These are phyloP conservation scores for Termitomyces sp. DNA, from an alignment of 768 basidiomycete species.

Conservation along the genomic window DNA sequence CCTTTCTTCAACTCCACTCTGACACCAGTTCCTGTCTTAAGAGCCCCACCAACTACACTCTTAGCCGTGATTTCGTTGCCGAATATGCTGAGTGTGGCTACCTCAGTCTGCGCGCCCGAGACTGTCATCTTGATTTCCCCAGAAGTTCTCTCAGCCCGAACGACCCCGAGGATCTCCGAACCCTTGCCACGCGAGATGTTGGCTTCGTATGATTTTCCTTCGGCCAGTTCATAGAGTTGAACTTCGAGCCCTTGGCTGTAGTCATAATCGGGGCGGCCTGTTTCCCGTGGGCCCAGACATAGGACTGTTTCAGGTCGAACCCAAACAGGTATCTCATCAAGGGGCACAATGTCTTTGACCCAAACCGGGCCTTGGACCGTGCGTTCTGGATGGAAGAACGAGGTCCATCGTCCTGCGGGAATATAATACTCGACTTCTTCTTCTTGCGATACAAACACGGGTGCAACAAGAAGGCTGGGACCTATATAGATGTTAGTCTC, in stretches of 20 bases:
- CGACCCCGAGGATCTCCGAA: slow-evolving; percentile 31
- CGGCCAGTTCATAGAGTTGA: slow-evolving; percentile 47
- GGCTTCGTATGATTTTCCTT: slow-evolving; percentile 30
- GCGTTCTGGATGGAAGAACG: slow-evolving; percentile 49
- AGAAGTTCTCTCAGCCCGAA: slow-evolving; percentile 29
- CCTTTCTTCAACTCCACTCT: slow-evolving; percentile 14
- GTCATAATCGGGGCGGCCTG: slow-evolving; percentile 57
- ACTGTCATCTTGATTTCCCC: slow-evolving; percentile 25
- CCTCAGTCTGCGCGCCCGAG: slow-evolving; percentile 12
- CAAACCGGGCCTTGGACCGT: slow-evolving; percentile 54
- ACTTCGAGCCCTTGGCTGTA: slow-evolving; percentile 44
- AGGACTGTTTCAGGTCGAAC: slow-evolving; percentile 55
- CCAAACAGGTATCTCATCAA: slow-evolving; percentile 65
- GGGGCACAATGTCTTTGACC: slow-evolving; percentile 57
- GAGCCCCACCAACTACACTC: slow-evolving; percentile 10
- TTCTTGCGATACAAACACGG: slow-evolving; percentile 49
- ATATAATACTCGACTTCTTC: slow-evolving; percentile 58
- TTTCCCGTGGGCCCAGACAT: slow-evolving; percentile 47
- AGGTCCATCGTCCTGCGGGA: slow-evolving; percentile 57
- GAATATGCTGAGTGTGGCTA: slow-evolving; percentile 14
- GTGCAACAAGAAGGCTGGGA: slow-evolving; percentile 54
- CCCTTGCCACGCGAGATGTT: slow-evolving; percentile 42
- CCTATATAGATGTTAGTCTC: slow-evolving; percentile 24
- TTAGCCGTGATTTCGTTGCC: slow-evolving; percentile 7
- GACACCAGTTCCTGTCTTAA: slow-evolving; percentile 4